These are phyloP conservation scores for Silene conica DNA, from an alignment of 148 eudicot genomes.

Conservation along the genomic window DNA sequence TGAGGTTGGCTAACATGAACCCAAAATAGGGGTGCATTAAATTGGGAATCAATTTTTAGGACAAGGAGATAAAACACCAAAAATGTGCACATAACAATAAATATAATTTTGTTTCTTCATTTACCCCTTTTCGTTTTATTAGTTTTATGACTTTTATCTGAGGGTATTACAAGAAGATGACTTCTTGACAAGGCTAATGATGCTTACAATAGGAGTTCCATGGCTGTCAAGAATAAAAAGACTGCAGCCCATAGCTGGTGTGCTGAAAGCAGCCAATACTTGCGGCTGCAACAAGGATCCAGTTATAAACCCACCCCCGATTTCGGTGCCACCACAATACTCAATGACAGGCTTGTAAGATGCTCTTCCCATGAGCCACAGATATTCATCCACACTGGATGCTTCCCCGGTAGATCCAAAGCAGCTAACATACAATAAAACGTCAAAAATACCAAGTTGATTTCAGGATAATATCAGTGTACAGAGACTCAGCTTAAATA, in stretches of 20 bases:
- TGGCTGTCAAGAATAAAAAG: constrained; percentile 65
- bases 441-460: constrained; percentile 1
- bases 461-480: neutral
- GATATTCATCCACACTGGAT: constrained; percentile 82
- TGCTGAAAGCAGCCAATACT: constrained; percentile 86
- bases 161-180: neutral
- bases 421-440: constrained; percentile 42
- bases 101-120: neutral
- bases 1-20: neutral
- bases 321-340: constrained; percentile 96
- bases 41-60: neutral
- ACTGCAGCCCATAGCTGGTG: constrained; percentile 86
- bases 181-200: constrained; percentile 9
- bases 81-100: neutral
- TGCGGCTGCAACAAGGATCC: constrained; percentile 88
- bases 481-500: neutral
- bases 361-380: constrained; percentile 98
- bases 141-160: neutral
- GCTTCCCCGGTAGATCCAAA: constrained; percentile 98
- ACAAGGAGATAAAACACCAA: neutral
- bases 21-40: neutral
- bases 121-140: neutral
- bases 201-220: constrained; percentile 73
- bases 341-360: constrained; percentile 86
- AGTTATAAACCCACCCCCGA: constrained; percentile 83